Conservation (phyloP, 441 rosid genomes). For the Raphanus hybrid region DNA sequence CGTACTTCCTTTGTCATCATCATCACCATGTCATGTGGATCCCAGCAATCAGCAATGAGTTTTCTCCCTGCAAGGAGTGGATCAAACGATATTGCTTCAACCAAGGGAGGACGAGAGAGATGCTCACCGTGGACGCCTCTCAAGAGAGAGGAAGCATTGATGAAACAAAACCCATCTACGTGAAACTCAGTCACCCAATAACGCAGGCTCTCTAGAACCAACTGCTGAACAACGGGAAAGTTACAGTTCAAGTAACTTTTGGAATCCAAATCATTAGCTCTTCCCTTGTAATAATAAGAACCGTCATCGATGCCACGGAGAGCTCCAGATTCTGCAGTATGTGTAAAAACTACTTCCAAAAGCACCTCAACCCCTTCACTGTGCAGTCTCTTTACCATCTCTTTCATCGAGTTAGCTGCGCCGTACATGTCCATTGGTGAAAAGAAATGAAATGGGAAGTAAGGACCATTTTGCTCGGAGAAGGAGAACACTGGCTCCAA, state of each 20-base stretch:
- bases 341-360: slow-evolving; percentile 82
- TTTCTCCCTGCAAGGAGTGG: slow-evolving; percentile 80
- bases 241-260: slow-evolving; percentile 71
- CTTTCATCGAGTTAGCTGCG: slow-evolving; percentile 72
- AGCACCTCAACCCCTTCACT: slow-evolving; percentile 78
- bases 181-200: slow-evolving; percentile 88
- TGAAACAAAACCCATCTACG: slow-evolving; percentile 86
- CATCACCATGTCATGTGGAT: slow-evolving; percentile 46
- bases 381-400: slow-evolving; percentile 87
- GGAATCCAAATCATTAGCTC: slow-evolving; percentile 43
- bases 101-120: slow-evolving; percentile 81
- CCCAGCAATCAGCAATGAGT: slow-evolving; percentile 83
- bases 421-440: slow-evolving; percentile 61
- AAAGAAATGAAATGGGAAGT: slow-evolving; percentile 80
- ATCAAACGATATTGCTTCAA: slow-evolving; percentile 91
- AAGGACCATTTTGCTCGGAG: slow-evolving; percentile 73
- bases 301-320: slow-evolving; percentile 74
- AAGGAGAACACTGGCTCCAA: slow-evolving; percentile 83
- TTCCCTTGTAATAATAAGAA: slow-evolving; percentile 56
- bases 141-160: slow-evolving; percentile 72
- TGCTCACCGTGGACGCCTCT: slow-evolving; percentile 69
- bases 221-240: slow-evolving; percentile 69
- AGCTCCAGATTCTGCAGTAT: slow-evolving; percentile 66
- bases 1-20: slow-evolving; percentile 43
- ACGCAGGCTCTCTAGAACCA: slow-evolving; percentile 77